Base-by-base conservation (phyloP, 2,329 filamentous ascomycete species). In the Akanthomyces muscarius region DNA sequence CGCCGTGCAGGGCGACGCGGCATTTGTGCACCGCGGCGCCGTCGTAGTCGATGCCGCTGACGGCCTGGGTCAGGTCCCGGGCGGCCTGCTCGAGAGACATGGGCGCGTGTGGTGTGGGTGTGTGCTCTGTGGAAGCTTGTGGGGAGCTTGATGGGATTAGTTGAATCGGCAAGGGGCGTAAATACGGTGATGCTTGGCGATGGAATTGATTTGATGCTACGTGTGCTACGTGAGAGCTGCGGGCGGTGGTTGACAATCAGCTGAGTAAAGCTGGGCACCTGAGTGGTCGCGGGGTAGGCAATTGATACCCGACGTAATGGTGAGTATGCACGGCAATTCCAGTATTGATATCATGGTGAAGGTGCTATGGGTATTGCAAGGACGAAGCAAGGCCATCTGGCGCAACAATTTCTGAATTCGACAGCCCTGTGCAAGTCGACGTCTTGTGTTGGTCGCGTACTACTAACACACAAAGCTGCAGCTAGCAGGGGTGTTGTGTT, bases 41-140 rank as follows among this genome's bases (percentile, higher is more conserved):
- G 48, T 60, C 57, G 38, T 60, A 60, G 57, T 60, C 57, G 48
- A 60, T 60, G 57, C 57, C 57, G 57, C 57, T 60, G 33, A 60
- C 57, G 57, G 57, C 57, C 23, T 28, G 18, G 36, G 48, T 14
- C 47, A 60, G 57, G 38, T 60, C 57, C n/a, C 57, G 57, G 30
- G 57, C 57, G 36, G 57, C 57, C 57, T 60, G 57, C 57, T 60
- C 47, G 36, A 60, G 57, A 23, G 57, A 52, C 57, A 60, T 60
- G 44, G 36, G 23, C 4, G 28, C 23, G 38, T 58, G 30, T 18
- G 44, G 10, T n/a, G 33, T 38, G 33, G 7, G 33, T 36, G 33
- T 36, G 13, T 23, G 36, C 13, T 28, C 11, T 42, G 10, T 36
- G n/a, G 21, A 10, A 16, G 36, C 18, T 21, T 41, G 21, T 44